Conservation (phyloP, 169 alveolate genomes). For the Eimeria nieschulzi region DNA sequence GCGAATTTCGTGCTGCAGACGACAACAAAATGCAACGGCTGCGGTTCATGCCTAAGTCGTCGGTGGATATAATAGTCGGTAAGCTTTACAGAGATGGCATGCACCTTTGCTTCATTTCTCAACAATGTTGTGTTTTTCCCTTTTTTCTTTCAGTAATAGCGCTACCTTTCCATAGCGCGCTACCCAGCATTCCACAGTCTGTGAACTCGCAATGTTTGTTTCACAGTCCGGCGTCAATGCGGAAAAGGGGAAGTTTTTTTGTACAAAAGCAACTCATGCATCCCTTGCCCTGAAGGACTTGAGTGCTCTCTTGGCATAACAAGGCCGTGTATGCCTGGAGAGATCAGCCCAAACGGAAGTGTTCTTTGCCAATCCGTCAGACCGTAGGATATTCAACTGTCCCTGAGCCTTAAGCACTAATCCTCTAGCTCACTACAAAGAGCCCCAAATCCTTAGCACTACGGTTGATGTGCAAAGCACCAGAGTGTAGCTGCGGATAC, state of each 20-base stretch:
- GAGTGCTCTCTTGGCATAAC: slow-evolving; percentile 36
- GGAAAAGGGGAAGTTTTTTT: slow-evolving; percentile 25
- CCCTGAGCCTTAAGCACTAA: neutral
- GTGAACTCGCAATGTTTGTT: neutral
- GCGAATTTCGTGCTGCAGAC: slow-evolving; percentile 47
- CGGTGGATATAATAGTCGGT: slow-evolving; percentile 44
- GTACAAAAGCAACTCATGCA: slow-evolving; percentile 24
- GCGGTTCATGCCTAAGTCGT: slow-evolving; percentile 17
- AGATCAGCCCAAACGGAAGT: slow-evolving; percentile 47
- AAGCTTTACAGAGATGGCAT: slow-evolving; percentile 1
- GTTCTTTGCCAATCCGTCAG: slow-evolving; percentile 15
- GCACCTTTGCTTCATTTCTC: neutral
- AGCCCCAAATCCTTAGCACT: too few species aligned
- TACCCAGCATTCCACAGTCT: too few species aligned
- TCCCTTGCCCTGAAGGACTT: slow-evolving; percentile 35
- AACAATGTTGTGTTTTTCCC: too few species aligned
- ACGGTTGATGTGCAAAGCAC: too few species aligned
- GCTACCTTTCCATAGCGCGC: too few species aligned
- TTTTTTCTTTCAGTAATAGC: too few species aligned
- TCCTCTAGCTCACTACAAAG: neutral
- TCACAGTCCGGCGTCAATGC: slow-evolving; percentile 54
- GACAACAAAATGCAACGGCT: neutral
- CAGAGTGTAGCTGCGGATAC: too few species aligned
- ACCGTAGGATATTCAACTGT: slow-evolving; percentile 1
- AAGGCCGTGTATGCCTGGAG: slow-evolving; percentile 49